Evolutionary conservation across 1,284 basidiomycete genomes (phyloP).

Genomic region (Fomitiporia mediterranea): DNA sequence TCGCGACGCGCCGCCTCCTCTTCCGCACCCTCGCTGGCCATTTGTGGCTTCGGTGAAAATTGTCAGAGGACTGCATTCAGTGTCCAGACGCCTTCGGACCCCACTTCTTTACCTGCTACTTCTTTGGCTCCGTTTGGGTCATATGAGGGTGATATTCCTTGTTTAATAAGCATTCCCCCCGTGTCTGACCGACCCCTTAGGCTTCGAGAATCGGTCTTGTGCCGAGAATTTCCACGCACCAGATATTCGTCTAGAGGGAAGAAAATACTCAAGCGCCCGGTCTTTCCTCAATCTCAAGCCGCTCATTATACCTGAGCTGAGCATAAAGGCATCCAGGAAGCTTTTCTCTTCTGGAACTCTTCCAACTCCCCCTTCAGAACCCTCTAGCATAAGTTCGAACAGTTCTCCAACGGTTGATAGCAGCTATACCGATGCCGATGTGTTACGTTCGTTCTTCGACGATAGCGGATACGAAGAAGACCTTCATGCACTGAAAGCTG

Average conservation of each 20-base stretch:
- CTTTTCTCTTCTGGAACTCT: constrained; percentile 9
- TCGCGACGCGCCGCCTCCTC: constrained; percentile 14
- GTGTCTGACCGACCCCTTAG: too few relatives aligned
- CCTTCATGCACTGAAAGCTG: not conserved
- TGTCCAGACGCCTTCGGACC: not conserved
- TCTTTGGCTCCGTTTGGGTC: not conserved
- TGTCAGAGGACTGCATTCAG: too few relatives aligned
- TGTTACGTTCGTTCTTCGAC: constrained; percentile 19
- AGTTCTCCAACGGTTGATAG: not conserved
- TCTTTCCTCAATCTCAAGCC: constrained; percentile 15
- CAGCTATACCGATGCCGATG: not conserved
- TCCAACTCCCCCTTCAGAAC: not conserved
- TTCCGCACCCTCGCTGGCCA: constrained; percentile 13
- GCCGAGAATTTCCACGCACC: not conserved
- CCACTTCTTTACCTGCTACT: not conserved
- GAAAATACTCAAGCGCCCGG: constrained; percentile 1
- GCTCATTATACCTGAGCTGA: constrained; percentile 4
- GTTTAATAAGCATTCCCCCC: too few relatives aligned
- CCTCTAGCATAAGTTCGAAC: not conserved
- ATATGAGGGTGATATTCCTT: not conserved
- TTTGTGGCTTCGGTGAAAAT: not conserved
- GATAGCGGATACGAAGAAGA: constrained; percentile 19
- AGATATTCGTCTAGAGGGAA: not conserved
- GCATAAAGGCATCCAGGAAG: constrained; percentile 1
- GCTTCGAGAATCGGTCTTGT: not conserved